A percentile compares a stretch with the other conserved stretches of the same genome.
Conservation (phyloP, 257 asterid species). For the Plantago major region DNA sequence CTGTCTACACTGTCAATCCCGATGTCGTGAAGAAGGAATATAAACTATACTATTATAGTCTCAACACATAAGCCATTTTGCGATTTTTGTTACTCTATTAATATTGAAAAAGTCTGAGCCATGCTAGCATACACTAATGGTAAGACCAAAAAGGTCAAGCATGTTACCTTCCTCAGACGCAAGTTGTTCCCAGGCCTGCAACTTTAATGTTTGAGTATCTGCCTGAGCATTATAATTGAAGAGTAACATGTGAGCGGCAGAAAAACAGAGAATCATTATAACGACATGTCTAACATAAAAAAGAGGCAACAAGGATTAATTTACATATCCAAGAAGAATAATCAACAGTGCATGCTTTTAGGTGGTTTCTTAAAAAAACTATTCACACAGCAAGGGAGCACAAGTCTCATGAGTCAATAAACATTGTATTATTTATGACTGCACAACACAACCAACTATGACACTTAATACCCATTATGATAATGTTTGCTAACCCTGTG, state of each 20-base stretch:
- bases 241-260: conserved; percentile 13
- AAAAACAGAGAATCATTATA: conserved; percentile 2
- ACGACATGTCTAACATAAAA: not conserved
- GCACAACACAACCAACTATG: no score
- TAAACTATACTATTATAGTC: not conserved
- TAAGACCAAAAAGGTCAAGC: conserved; percentile 11
- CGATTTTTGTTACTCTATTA: not conserved
- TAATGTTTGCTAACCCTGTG: not conserved
- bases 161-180: conserved; percentile 82
- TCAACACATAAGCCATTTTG: conserved; percentile 11
- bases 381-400: no score
- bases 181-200: conserved; percentile 86
- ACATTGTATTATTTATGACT: no score
- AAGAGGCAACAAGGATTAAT: not conserved
- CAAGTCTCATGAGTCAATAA: no score
- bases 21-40: conserved; percentile 8
- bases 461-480: no score
- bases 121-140: not conserved
- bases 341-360: not conserved
- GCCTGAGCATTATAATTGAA: conserved; percentile 41
- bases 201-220: conserved; percentile 63
- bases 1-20: conserved; percentile 5
- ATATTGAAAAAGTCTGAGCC: conserved; percentile 6
- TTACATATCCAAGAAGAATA: not conserved
- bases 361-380: conserved; percentile 9